Base-by-base conservation (phyloP, 805 yeast species). In the Pichia occidentalis region DNA sequence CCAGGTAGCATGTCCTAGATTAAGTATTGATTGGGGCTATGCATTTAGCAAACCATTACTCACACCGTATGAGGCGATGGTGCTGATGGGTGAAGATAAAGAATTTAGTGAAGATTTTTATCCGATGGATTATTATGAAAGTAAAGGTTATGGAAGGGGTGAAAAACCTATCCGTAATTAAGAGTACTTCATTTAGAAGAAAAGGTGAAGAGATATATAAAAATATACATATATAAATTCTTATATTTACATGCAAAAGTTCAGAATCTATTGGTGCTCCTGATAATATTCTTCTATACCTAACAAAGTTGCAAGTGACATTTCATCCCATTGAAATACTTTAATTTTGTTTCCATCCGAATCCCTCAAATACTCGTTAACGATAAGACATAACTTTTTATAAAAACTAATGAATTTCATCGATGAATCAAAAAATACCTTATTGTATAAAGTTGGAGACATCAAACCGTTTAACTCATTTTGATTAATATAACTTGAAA, bases 1-100 rank as follows among this genome's bases (percentile, higher is more conserved):
- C 11, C 98, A 92, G 60, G 95, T 92, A 3, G 98, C 98, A 1
- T 92, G 98, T 57, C 98, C 98, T 0, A 69, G 98, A 52, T 64
- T 92, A 32, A 85, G 95, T 2, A 90, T 92, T 29, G 98, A 92
- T 59, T 92, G 98, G 98, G 98, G 98, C 0, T 92, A 92, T 58
- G 98, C 98, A 0, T 92, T 92, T 54, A 77, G 78, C 42, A 84
- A 83, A 53, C 98, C 98, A 0, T 63, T 92, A 29, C 62, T 92
- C 41, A 90, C 98, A 0, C 98, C 98, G 0, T 92, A 92, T 56
- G 98, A 92, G 56, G 86, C 96, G 0, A 86, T 85, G 85, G 95
- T 88, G 5, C 72, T 87, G 71, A 59, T 92, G 48, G 81, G 75
- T 7, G 70, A 78, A 32, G 97, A 87, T 52, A 63, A 63, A 25